Evolutionary conservation across 2,329 filamentous ascomycete genomes (phyloP).

Genomic region (Chrysoporthe deuterocubensis): DNA sequence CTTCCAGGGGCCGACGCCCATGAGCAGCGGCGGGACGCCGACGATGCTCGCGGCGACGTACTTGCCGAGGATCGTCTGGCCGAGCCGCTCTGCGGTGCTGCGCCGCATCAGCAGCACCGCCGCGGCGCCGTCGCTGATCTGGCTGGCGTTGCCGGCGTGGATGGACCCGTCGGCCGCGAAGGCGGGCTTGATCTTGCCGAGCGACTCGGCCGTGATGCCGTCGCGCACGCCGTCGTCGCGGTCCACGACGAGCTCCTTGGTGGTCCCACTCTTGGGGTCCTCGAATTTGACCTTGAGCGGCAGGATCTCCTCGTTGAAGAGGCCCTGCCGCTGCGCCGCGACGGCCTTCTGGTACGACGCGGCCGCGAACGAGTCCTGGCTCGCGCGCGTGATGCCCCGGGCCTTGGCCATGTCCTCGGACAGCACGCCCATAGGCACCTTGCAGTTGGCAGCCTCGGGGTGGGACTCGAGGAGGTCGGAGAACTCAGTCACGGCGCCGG

Average conservation of each 20-base stretch:
- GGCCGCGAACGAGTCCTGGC: slow-evolving; percentile 95
- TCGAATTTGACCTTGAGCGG: slow-evolving; percentile 86
- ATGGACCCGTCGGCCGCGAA: slow-evolving; percentile 92
- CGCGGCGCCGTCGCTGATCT: slow-evolving; percentile 94
- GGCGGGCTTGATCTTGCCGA: slow-evolving; percentile 88
- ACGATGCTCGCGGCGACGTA: slow-evolving; percentile 85
- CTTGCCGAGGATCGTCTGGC: slow-evolving; percentile 89
- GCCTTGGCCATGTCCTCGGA: slow-evolving; percentile 96
- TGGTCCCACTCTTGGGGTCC: slow-evolving; percentile 88
- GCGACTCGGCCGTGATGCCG: slow-evolving; percentile 83
- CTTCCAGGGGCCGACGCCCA: slow-evolving; percentile 95
- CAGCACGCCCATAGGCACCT: slow-evolving; percentile 93
- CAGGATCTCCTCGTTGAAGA: slow-evolving; percentile 90
- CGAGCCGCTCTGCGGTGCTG: slow-evolving; percentile 83
- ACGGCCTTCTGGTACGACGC: slow-evolving; percentile 87
- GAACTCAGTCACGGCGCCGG: slow-evolving; percentile 88
- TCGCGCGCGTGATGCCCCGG: slow-evolving; percentile 68
- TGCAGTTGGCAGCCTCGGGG: slow-evolving; percentile 89
- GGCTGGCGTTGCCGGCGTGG: slow-evolving; percentile 93
- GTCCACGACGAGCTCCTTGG: slow-evolving; percentile 79
- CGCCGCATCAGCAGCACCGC: slow-evolving; percentile 96
- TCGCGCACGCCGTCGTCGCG: slow-evolving; percentile 86
- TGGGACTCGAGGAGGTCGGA: slow-evolving; percentile 83
- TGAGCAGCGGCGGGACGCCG: slow-evolving; percentile 88
- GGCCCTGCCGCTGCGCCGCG: slow-evolving; percentile 82